Evolutionary conservation across 2,329 filamentous ascomycete genomes (phyloP).

Genomic region (Fusarium napiforme): DNA sequence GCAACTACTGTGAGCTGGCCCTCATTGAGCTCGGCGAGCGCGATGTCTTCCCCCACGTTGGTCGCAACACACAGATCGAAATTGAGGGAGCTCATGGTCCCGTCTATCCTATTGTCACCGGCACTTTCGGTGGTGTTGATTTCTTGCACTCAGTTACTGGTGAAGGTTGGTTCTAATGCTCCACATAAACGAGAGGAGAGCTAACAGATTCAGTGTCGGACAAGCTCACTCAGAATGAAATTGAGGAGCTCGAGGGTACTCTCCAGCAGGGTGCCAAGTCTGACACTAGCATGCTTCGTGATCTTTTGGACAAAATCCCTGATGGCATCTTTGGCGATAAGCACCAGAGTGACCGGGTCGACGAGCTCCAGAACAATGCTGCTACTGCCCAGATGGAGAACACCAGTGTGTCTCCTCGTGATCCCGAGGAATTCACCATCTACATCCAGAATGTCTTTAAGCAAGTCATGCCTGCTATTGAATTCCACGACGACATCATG

Average conservation of each 20-base stretch:
- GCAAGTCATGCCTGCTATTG: conserved; percentile 88
- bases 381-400: conserved; percentile 79
- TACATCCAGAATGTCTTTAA: conserved; percentile 78
- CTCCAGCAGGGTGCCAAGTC: conserved; percentile 72
- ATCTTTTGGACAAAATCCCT: conserved; percentile 84
- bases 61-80: conserved; percentile 75
- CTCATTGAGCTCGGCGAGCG: conserved; percentile 86
- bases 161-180: conserved; percentile 58
- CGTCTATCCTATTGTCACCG: conserved; percentile 87
- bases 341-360: conserved; percentile 78
- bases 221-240: conserved; percentile 90
- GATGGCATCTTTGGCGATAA: conserved; percentile 81
- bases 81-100: conserved; percentile 72
- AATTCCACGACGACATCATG: conserved; percentile 92
- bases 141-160: conserved; percentile 89
- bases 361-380: conserved; percentile 82
- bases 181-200: not conserved
- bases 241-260: conserved; percentile 87
- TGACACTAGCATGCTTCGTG: conserved; percentile 80
- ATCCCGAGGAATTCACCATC: conserved; percentile 85
- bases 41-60: conserved; percentile 88
- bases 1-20: conserved; percentile 90
- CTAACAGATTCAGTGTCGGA: conserved; percentile 72
- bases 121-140: conserved; percentile 94
- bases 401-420: conserved; percentile 76